Conservation (phyloP, 208 protist genomes). For the Leishmania turanica region DNA sequence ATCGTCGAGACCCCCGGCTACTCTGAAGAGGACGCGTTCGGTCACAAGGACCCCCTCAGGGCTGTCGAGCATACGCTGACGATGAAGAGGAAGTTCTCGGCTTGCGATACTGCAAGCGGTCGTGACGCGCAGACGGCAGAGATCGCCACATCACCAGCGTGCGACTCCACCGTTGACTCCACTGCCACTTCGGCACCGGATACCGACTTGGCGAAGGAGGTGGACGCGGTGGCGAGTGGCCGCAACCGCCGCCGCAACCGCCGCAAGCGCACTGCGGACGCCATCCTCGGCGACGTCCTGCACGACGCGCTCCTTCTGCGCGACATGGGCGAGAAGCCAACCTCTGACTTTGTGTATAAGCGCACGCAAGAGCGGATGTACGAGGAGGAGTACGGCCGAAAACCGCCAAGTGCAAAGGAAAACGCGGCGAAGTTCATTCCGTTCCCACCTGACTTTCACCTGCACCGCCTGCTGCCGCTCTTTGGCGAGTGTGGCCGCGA, state of each 20-base stretch:
- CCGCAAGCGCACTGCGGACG: conserved; percentile 62
- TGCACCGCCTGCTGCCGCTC: conserved; percentile 67
- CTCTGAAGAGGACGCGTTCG: conserved; percentile 57
- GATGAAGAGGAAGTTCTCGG: neutral
- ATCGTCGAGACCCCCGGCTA: conserved; percentile 30
- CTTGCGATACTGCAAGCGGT: neutral
- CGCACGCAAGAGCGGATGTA: conserved; percentile 84
- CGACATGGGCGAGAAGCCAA: conserved; percentile 82
- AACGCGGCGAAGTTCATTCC: conserved; percentile 69
- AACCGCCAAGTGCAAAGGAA: conserved; percentile 70
- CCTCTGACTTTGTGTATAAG: conserved; percentile 86
- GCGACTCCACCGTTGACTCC: neutral
- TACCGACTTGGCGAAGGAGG: conserved; percentile 10
- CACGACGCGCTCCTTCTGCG: conserved; percentile 79
- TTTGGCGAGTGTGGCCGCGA: conserved; percentile 7
- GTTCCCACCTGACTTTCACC: conserved; percentile 68
- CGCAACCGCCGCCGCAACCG: conserved; percentile 52
- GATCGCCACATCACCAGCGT: neutral
- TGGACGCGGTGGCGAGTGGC: conserved; percentile 23
- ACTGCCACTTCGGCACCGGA: neutral
- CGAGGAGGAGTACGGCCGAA: conserved; percentile 82
- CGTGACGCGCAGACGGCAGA: neutral
- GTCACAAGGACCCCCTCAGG: conserved; percentile 50
- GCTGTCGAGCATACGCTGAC: conserved; percentile 38
- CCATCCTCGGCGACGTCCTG: conserved; percentile 81